These are phyloP conservation scores for Arthroderma sp. DNA, from an alignment of 2,329 filamentous ascomycete genomes.

Conservation along the genomic window DNA sequence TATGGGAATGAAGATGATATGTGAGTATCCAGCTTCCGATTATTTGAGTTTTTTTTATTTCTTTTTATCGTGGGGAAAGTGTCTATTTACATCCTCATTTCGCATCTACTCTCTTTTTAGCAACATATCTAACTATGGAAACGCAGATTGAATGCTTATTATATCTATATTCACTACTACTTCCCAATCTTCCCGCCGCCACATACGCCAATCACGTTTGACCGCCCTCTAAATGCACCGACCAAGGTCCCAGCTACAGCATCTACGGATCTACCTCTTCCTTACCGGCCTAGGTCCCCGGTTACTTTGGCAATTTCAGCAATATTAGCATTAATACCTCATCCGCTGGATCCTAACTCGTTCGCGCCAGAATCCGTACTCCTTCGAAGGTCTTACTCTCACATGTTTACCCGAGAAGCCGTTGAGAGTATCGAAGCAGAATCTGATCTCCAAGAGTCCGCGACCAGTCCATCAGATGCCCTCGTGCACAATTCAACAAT, in stretches of 20 bases:
- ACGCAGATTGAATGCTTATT: conserved; percentile 35
- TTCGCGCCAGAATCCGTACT: conserved; percentile 25
- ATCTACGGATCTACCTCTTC: conserved; percentile 22
- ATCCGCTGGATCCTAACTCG: conserved; percentile 29
- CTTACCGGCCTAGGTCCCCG: conserved; percentile 32
- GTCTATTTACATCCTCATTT: too few relatives aligned
- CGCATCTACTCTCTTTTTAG: too few relatives aligned
- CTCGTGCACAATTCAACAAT: conserved; percentile 23
- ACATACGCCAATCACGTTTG: conserved; percentile 19
- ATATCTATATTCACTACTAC: conserved; percentile 36
- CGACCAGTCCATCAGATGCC: conserved; percentile 31
- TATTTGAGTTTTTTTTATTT: too few relatives aligned
- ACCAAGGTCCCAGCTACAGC: conserved; percentile 22
- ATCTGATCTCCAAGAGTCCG: conserved; percentile 32
- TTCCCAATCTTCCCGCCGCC: conserved; percentile 35
- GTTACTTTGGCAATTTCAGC: conserved; percentile 35
- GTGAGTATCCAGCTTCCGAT: conserved; percentile 24
- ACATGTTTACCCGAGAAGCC: conserved; percentile 31
- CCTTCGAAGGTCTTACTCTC: conserved; percentile 29
- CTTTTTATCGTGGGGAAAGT: too few relatives aligned
- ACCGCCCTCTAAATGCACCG: conserved; percentile 26
- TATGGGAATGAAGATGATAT: conserved; percentile 33
- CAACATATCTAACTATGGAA: background rate
- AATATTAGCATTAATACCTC: conserved; percentile 33
- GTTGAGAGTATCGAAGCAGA: conserved; percentile 31